These are phyloP conservation scores for Westerdykella ornata DNA, from an alignment of 2,329 filamentous ascomycete genomes.

Conservation along the genomic window DNA sequence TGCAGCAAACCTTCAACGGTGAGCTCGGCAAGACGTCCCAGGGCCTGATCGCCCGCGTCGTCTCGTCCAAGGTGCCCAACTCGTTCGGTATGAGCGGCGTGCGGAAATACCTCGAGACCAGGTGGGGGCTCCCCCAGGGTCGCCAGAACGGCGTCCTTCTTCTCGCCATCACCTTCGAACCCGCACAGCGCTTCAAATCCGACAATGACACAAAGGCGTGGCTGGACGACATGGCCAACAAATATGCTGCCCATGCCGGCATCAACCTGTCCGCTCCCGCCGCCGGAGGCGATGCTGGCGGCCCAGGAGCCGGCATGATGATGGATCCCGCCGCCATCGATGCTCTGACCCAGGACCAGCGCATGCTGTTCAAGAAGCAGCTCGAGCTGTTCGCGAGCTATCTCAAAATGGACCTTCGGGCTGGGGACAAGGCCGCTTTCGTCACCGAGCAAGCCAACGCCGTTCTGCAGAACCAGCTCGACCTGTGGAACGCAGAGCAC, in stretches of 20 bases:
- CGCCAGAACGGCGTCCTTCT: constrained; percentile 87
- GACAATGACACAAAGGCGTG: constrained; percentile 89
- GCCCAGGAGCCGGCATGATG: constrained; percentile 84
- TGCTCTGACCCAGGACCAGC: constrained; percentile 93
- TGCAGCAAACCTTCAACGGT: constrained; percentile 98
- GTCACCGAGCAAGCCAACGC: constrained; percentile 78
- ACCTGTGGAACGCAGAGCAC: constrained; percentile 92
- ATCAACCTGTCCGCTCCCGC: constrained; percentile 71
- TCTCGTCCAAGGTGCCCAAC: constrained; percentile 98
- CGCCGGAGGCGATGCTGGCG: constrained; percentile 65
- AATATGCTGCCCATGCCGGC: constrained; percentile 78
- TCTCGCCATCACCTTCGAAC: constrained; percentile 88
- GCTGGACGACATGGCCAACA: constrained; percentile 80
- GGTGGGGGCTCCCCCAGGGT: constrained; percentile 81
- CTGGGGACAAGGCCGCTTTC: constrained; percentile 91
- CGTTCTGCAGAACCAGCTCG: constrained; percentile 83
- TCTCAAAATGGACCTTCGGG: constrained; percentile 91
- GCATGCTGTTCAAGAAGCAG: constrained; percentile 95
- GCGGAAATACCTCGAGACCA: constrained; percentile 87
- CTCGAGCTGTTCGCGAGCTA: constrained; percentile 92
- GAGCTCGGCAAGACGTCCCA: constrained; percentile 95
- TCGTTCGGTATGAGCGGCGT: constrained; percentile 98
- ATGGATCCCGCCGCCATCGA: constrained; percentile 98
- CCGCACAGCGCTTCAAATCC: constrained; percentile 75
- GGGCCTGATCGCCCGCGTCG: constrained; percentile 85